phyloP scores from a whole-genome alignment of 2,329 filamentous ascomycete genomes.

The Diplodia sapinea region DNA sequence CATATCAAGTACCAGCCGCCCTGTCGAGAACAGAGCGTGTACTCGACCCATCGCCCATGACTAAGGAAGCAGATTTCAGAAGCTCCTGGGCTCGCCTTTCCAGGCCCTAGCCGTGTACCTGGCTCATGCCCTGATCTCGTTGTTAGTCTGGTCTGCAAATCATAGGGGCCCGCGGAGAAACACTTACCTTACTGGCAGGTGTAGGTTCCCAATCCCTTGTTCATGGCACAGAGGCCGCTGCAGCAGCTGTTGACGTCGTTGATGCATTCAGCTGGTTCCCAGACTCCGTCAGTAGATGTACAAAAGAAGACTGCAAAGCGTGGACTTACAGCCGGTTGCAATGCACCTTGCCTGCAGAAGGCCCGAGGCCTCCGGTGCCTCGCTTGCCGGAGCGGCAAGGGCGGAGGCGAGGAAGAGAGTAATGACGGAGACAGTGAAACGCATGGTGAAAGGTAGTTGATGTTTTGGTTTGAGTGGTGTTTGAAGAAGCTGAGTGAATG shows the following conservation, averaged over 20 bases:
- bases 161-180: background rate
- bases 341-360: background rate
- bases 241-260: constrained; percentile 20
- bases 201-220: background rate
- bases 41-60: background rate
- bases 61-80: background rate
- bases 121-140: background rate
- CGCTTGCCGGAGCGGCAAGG: background rate
- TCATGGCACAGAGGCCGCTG: background rate
- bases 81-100: background rate
- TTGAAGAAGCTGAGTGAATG: background rate
- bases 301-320: background rate
- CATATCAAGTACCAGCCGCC: background rate
- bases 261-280: constrained; percentile 3
- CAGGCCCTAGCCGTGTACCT: background rate
- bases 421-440: background rate
- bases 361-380: background rate
- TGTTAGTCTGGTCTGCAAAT: background rate
- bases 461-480: background rate
- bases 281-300: background rate
- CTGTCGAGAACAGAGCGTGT: background rate
- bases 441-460: background rate
- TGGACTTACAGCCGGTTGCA: background rate
- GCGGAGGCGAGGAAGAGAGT: background rate
- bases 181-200: background rate